These are phyloP conservation scores for Cladosporium sp. DNA, from an alignment of 2,329 filamentous ascomycete genomes.

Conservation along the genomic window DNA sequence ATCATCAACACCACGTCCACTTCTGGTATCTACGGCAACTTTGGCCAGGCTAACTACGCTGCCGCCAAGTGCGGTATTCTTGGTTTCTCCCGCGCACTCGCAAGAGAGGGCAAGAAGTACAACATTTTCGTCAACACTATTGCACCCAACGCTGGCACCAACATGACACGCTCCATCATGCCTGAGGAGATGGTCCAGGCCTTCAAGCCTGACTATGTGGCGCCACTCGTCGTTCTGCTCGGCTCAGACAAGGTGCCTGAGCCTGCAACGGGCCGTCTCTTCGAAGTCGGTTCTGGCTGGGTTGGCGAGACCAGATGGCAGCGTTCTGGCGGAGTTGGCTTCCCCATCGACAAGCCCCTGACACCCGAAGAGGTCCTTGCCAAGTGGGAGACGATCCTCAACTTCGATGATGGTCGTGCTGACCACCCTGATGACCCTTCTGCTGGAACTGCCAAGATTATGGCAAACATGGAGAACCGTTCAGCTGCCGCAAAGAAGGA, in stretches of 20 bases:
- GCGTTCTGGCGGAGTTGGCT: slow-evolving; percentile 82
- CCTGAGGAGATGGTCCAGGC: slow-evolving; percentile 97
- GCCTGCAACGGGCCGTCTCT: slow-evolving; percentile 80
- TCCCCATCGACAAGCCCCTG: slow-evolving; percentile 80
- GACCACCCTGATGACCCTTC: slow-evolving; percentile 81
- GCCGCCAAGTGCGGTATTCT: slow-evolving; percentile 74
- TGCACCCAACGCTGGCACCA: slow-evolving; percentile 92
- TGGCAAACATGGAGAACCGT: slow-evolving; percentile 85
- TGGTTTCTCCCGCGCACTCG: slow-evolving; percentile 89
- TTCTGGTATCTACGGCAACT: slow-evolving; percentile 98
- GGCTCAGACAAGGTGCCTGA: slow-evolving; percentile 83
- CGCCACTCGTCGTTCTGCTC: slow-evolving; percentile 84
- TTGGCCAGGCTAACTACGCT: slow-evolving; percentile 96
- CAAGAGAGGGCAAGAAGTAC: slow-evolving; percentile 91
- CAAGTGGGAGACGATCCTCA: slow-evolving; percentile 74
- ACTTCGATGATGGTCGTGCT: slow-evolving; percentile 84
- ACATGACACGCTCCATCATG: slow-evolving; percentile 91
- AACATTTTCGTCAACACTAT: slow-evolving; percentile 99
- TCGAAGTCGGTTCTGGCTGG: slow-evolving; percentile 96
- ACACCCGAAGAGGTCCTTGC: slow-evolving; percentile 81
- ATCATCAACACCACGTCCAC: slow-evolving; percentile 97
- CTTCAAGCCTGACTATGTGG: slow-evolving; percentile 98
- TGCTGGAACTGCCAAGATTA: slow-evolving; percentile 75
- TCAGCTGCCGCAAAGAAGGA: slow-evolving; percentile 41
- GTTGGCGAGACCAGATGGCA: slow-evolving; percentile 91